Evolutionary conservation across 1,139 yeast genomes (phyloP).

Genomic region (Pichia sp.): DNA sequence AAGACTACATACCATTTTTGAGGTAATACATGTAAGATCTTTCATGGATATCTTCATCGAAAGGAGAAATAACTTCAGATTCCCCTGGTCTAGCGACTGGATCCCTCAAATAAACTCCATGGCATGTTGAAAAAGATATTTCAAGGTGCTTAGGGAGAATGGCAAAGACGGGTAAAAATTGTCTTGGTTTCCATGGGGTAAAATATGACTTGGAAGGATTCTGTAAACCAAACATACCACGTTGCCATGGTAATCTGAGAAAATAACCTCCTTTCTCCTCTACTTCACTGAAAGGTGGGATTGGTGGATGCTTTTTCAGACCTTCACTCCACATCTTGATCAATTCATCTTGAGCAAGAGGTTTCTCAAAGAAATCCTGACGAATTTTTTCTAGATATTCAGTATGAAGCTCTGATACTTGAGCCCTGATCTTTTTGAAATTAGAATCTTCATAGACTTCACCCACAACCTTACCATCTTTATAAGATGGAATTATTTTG

Average conservation of each 20-base stretch:
- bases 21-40: conserved; percentile 94
- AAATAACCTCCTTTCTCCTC: conserved; percentile 53
- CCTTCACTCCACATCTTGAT: conserved; percentile 43
- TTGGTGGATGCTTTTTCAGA: conserved; percentile 40
- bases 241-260: conserved; percentile 67
- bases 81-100: conserved; percentile 97
- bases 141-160: conserved; percentile 88
- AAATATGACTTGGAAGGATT: conserved; percentile 76
- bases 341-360: conserved; percentile 23
- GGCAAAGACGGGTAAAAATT: conserved; percentile 87
- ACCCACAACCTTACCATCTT: conserved; percentile 30
- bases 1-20: conserved; percentile 57
- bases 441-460: conserved; percentile 33
- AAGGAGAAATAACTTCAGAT: conserved; percentile 92
- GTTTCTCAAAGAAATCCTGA: conserved; percentile 25
- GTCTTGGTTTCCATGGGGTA: conserved; percentile 96
- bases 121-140: conserved; percentile 83
- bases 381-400: conserved; percentile 46
- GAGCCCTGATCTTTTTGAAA: conserved; percentile 44
- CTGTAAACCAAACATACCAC: conserved; percentile 67
- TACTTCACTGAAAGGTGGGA: conserved; percentile 38
- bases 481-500: conserved; percentile 28
- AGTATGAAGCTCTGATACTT: conserved; percentile 48
- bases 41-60: conserved; percentile 76
- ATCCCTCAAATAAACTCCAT: conserved; percentile 89